These are phyloP conservation scores for Alternaria atra DNA, from an alignment of 2,329 filamentous ascomycete genomes.

Conservation along the genomic window DNA sequence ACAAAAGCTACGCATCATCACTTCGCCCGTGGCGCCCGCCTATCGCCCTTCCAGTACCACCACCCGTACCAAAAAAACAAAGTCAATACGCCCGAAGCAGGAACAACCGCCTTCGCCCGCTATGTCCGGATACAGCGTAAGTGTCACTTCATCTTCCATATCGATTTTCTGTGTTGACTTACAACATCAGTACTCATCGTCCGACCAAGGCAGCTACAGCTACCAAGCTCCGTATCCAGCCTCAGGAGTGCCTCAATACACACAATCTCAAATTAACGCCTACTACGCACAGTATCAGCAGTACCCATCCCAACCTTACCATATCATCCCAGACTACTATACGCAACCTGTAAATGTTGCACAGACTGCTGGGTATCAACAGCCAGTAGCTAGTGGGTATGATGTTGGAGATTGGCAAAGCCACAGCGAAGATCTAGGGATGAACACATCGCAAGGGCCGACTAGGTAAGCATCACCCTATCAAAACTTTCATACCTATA, in stretches of 20 bases:
- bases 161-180: neutral
- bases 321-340: constrained; percentile 37
- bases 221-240: constrained; percentile 23
- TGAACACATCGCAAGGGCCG: constrained; percentile 11
- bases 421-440: constrained; percentile 11
- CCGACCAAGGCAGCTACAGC: constrained; percentile 31
- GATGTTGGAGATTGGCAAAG: constrained; percentile 21
- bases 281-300: constrained; percentile 44
- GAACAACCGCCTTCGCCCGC: constrained; percentile 28
- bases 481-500: neutral
- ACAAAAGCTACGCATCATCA: constrained; percentile 20
- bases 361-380: constrained; percentile 18
- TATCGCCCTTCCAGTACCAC: constrained; percentile 25
- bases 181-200: constrained; percentile 29
- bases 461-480: constrained; percentile 14
- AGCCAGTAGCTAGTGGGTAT: constrained; percentile 19
- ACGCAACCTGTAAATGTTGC: constrained; percentile 21
- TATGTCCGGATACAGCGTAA: constrained; percentile 40
- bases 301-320: constrained; percentile 42
- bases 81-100: constrained; percentile 26
- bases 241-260: constrained; percentile 39
- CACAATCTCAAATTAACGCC: constrained; percentile 40
- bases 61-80: constrained; percentile 13
- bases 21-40: constrained; percentile 20
- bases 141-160: neutral